phyloP scores from a whole-genome alignment of 345 rosid species.

The Euphorbia lathyris region DNA sequence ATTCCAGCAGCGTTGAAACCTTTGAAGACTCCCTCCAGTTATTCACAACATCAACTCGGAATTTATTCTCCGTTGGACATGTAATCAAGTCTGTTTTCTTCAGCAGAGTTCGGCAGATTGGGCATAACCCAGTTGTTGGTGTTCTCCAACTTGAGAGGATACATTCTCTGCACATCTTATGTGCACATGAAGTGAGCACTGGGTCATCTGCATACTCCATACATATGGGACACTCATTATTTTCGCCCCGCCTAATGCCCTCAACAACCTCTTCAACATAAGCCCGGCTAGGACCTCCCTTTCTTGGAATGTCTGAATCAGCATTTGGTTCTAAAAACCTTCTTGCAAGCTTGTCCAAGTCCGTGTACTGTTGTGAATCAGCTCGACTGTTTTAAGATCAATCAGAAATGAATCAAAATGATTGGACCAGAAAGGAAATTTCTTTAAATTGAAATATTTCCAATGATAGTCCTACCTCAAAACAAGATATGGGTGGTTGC shows the following conservation, averaged over 20 bases:
- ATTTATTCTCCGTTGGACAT: conserved; percentile 53
- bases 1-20: conserved; percentile 47
- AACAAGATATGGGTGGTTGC: conserved; percentile 73
- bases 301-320: conserved; percentile 23
- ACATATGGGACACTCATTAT: conserved; percentile 63
- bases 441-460: not conserved
- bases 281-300: conserved; percentile 38
- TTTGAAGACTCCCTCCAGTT: conserved; percentile 72
- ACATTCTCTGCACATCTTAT: conserved; percentile 69
- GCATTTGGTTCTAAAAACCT: conserved; percentile 49
- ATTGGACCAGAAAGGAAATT: not conserved
- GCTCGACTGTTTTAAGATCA: conserved; percentile 27
- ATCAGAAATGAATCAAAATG: not conserved
- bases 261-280: conserved; percentile 56
- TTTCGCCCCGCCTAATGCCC: conserved; percentile 43
- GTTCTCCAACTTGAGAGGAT: conserved; percentile 58
- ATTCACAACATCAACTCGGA: conserved; percentile 48
- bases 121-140: conserved; percentile 45
- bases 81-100: conserved; percentile 49
- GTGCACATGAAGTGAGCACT: conserved; percentile 66
- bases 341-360: conserved; percentile 55
- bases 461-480: conserved; percentile 42
- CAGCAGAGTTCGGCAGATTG: conserved; percentile 46
- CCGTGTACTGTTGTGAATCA: conserved; percentile 51
- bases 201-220: conserved; percentile 67